Evolutionary conservation across 768 basidiomycete species (phyloP), one percentile per base, ranked within the genome.

Genomic region (Fistulinella prunicolor): DNA sequence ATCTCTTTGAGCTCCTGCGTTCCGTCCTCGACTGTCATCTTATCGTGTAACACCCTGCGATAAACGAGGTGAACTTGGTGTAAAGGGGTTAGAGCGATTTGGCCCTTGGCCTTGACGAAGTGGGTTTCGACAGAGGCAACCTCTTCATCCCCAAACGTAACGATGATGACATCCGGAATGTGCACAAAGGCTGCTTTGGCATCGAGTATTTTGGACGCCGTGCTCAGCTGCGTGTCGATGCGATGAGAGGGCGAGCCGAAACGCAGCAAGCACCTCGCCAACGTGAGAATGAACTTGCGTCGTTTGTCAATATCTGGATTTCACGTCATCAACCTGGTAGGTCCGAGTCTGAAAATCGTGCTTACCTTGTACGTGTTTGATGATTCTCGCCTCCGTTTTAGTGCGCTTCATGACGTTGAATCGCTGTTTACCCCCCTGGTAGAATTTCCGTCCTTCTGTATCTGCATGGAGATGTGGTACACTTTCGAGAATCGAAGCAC

Each of bases 181-280:
- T 92, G 89, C 17, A 95, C 85, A 60, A 95, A 91, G 60, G 86
- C 83, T 46, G 88, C 86, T 56, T 85, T 78, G 52, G 90, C 77
- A 26, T 86, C 82, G 14, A 96, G 78, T 47, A 90, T 85, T 10
- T 77, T 71, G 6, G 92, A 85, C 3, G 90, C 91, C 4, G 88
- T 81, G 49, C 77, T 75, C 34, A 97, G 79, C 64, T 94, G 93
- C 1, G 89, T 84, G 69, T 95, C 92, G 53, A 94, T 86, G 17
- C 94, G 79, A 66, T 96, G 94, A 19, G 91, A 92, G 2, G 93
- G 93, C n/a, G 93, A 89, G 17, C 94, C 94, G 64, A 89, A 94
- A n/a, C 83, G 77, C 63, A 97, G 80, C 49, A 97, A 77, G 10
- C 89, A 89, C 63, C 90, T 87, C 3, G 91, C 89, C 21, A 96